Conservation (phyloP, 1,139 yeast genomes). For the Kazachstania sp. region DNA sequence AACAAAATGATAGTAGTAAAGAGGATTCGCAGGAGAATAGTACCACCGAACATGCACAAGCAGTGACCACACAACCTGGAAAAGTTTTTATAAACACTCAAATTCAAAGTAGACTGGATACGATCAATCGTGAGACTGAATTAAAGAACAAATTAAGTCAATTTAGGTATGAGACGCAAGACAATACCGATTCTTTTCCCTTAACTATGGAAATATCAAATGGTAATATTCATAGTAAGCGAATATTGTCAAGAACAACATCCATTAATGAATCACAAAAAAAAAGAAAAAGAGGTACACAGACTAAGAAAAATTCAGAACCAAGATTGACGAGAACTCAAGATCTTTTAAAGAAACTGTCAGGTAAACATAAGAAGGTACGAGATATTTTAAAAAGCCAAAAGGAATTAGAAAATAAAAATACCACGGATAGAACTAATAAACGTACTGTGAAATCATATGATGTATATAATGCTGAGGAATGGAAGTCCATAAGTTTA, state of each 20-base stretch:
- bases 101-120: conserved; percentile 27
- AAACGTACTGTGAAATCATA: conserved; percentile 4
- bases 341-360: conserved; percentile 19
- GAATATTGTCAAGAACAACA: neutral
- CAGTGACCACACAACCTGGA: neutral
- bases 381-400: conserved; percentile 17
- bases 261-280: neutral
- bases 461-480: conserved; percentile 24
- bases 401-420: neutral
- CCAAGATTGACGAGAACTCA: conserved; percentile 12
- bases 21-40: no score
- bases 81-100: conserved; percentile 26
- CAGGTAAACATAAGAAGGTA: conserved; percentile 26
- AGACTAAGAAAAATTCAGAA: neutral
- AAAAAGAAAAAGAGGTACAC: neutral
- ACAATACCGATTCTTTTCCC: neutral
- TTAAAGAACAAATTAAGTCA: conserved; percentile 12
- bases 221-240: neutral
- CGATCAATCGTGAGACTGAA: conserved; percentile 14
- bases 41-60: no score
- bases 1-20: neutral
- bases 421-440: conserved; percentile 1
- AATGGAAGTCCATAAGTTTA: conserved; percentile 21
- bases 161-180: conserved; percentile 14
- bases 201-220: neutral